phyloP scores from a whole-genome alignment of 2,329 filamentous ascomycete genomes.

The Microsporum canis region DNA sequence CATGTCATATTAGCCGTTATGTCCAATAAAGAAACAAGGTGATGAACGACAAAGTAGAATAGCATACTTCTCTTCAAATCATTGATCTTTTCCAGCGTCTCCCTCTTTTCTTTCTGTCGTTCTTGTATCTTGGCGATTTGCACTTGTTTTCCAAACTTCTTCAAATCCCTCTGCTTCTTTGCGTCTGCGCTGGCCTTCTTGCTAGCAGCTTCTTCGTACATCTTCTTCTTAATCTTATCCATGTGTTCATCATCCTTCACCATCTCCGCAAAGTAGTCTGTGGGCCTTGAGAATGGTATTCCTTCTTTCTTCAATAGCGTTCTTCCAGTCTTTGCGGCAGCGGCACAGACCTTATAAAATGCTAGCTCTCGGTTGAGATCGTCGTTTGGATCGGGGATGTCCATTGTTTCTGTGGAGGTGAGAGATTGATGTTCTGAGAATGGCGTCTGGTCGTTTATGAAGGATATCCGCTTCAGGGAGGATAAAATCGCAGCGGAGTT shows the following conservation, averaged over 20 bases:
- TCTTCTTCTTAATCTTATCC: slow-evolving; percentile 87
- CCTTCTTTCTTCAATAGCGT: slow-evolving; percentile 68
- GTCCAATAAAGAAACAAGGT: slow-evolving; percentile 2
- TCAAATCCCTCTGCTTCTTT: slow-evolving; percentile 81
- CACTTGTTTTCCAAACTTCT: slow-evolving; percentile 98
- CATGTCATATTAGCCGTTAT: slow-evolving; percentile 17
- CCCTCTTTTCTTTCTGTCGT: slow-evolving; percentile 79
- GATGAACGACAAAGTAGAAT: neutral
- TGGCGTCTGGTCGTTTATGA: slow-evolving; percentile 50
- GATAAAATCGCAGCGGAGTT: slow-evolving; percentile 78
- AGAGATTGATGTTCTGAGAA: slow-evolving; percentile 79
- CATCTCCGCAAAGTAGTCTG: slow-evolving; percentile 98
- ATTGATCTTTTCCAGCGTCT: slow-evolving; percentile 92
- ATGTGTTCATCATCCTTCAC: slow-evolving; percentile 97
- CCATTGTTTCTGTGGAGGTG: slow-evolving; percentile 54
- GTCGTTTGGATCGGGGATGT: slow-evolving; percentile 75
- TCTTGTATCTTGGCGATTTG: slow-evolving; percentile 95
- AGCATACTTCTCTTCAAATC: slow-evolving; percentile 84
- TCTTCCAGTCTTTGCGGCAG: slow-evolving; percentile 63
- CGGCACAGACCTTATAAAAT: slow-evolving; percentile 82
- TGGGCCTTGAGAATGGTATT: slow-evolving; percentile 74
- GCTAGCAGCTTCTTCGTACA: slow-evolving; percentile 78
- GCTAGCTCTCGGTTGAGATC: slow-evolving; percentile 85
- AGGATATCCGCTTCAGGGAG: slow-evolving; percentile 56
- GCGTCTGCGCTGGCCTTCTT: slow-evolving; percentile 92